Base-by-base conservation (phyloP, 2,329 filamentous ascomycete species). In the Lecanicillium sp. region DNA sequence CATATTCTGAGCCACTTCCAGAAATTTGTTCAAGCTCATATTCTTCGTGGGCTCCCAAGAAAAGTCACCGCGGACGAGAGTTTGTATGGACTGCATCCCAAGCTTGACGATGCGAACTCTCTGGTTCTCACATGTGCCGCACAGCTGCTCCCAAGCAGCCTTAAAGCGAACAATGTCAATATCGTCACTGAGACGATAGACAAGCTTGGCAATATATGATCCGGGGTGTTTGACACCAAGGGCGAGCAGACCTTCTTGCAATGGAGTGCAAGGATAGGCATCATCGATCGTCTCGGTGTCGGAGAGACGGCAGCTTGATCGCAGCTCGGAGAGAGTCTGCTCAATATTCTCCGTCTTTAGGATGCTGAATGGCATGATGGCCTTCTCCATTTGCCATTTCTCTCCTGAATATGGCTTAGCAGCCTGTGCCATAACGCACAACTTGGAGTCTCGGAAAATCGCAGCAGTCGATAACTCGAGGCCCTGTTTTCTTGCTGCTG, bases 151-250 rank as follows among this genome's bases (percentile, higher is more conserved):
- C 61, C 60, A 64, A 6, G 61, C 58, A 1, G 53, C 44, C 47
- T 58, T 56, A 52, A 64, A 61, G 2, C 37, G 49, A 6, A 37
- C 39, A 36, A 58, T 26, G 7, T 61, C 53, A 10, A 56, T 26
- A n/a, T 55, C 11, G 6, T 39, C 44, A 1, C 51, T 26, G 5
- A 62, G 53, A 15, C 49, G 44, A 38, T 58, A 49, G 8, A 55
- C 57, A 41, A 58, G 55, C 39, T 59, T 55, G 2, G 61, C 58
- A 11, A 68, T 56, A 35, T 70, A 70, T 1, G 60, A 60, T 2
- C 62, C 65, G 2, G 51, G 32, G 9, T 61, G 55, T 23, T 59
- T 58, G 39, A 54, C 56, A 2, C 64, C 57, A 3, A 67, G 54
- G 0, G 63, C 60, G 19, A 69, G 56, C 2, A 70, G 56, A 2